Evolutionary conservation across 352 stramenopile genomes (phyloP).

Genomic region (Chrysophaeum taylorii): DNA sequence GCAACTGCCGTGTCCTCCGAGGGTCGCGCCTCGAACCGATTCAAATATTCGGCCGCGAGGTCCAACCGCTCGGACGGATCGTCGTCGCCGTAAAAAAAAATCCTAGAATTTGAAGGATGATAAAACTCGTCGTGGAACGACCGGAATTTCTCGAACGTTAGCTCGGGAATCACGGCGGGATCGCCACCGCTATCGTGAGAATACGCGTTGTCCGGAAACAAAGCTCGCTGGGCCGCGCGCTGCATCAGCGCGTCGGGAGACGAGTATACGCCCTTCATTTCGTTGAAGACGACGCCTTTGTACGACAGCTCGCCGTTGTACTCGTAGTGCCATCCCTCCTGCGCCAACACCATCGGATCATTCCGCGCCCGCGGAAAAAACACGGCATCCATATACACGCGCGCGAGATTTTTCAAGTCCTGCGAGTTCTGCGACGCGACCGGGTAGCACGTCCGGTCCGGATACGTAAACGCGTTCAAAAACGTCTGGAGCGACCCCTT

Average conservation of each 20-base stretch:
- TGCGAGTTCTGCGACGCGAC: constrained; percentile 90
- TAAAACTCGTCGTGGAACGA: constrained; percentile 65
- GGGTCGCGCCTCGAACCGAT: constrained; percentile 49
- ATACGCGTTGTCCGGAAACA: constrained; percentile 79
- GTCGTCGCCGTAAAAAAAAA: constrained; percentile 63
- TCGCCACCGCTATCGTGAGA: constrained; percentile 63
- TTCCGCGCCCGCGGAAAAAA: constrained; percentile 79
- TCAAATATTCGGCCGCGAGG: constrained; percentile 58
- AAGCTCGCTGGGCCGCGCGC: constrained; percentile 66
- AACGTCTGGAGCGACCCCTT: constrained; percentile 96
- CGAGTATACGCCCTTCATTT: constrained; percentile 98
- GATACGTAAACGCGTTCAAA: constrained; percentile 98
- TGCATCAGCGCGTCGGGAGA: constrained; percentile 80
- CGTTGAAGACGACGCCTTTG: constrained; percentile 97
- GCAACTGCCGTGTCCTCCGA: constrained; percentile 25
- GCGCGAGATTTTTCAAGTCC: constrained; percentile 93
- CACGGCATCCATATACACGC: constrained; percentile 91
- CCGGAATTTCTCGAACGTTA: constrained; percentile 68
- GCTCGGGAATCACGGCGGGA: constrained; percentile 57
- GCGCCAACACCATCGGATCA: constrained; percentile 61
- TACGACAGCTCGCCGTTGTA: constrained; percentile 52
- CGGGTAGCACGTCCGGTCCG: constrained; percentile 97
- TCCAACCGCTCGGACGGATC: constrained; percentile 48
- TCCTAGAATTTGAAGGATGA: constrained; percentile 56
- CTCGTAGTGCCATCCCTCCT: constrained; percentile 78